Evolutionary conservation across 2,329 filamentous ascomycete species (phyloP), one percentile per base, ranked within the genome.

Genomic region (Stromatinia cepivora): DNA sequence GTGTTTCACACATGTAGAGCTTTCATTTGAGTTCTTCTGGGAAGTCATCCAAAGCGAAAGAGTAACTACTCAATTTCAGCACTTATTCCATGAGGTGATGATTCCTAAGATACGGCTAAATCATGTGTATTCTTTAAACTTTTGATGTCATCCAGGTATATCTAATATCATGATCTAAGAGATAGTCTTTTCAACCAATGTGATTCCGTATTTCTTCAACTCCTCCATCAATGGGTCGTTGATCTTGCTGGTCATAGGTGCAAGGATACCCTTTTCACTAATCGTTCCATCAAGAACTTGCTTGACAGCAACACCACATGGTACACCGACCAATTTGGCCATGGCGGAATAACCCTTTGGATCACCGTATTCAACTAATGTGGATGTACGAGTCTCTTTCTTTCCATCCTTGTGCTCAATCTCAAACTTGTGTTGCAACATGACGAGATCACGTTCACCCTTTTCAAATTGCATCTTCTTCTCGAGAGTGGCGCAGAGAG

Each of bases 381-480:
- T 97, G 54, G 90, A 92, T 34, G 92, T 94, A 72, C 90, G 85
- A 57, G 89, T 93, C 83, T 96, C 88, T 79, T 86, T 87, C 78
- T 82, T 87, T 76, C 93, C 93, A 79, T 95, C 91, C 81, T 90
- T 89, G 81, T 90, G 84, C 84, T 95, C 91, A 74, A 97, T 92
- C 79, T 89, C 89, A 79, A 97, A 96, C 82, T 88, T 90, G 84
- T 92, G 90, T 83, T 93, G 91, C 45, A 93, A 57, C 82, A 91
- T 87, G 73, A 95, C 91, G 74, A 96, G 84, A 80, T 97, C 93
- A 70, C 93, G 90, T 87, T 97, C 93, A 71, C 86, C 90, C 76
- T 90, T 84, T 77, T 87, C 90, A 80, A 90, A 97, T 81, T 92
- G 87, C 92, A 97, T 96, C 88, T 96, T 97, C 84, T 92, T 83